Percentiles rank a stretch among this genome's conserved stretches.
These are phyloP conservation scores for Sporopachydermia quercuum DNA, from an alignment of 805 yeast species.

Conservation along the genomic window DNA sequence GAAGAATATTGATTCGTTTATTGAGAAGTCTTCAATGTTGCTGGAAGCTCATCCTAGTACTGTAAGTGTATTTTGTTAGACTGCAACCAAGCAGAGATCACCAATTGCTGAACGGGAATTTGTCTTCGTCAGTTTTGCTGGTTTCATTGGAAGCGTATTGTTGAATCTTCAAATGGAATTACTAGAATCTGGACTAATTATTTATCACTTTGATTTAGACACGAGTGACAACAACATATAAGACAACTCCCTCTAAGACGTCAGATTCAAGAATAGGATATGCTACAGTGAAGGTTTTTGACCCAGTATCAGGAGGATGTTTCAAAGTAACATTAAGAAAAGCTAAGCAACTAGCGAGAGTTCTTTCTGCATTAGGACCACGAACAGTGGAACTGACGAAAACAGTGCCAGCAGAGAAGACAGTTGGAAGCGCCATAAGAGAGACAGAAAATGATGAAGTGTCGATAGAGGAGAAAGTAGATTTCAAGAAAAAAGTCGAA, in stretches of 20 bases:
- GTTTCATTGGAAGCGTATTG: background rate
- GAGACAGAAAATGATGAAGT: background rate
- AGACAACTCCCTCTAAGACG: conserved; percentile 14
- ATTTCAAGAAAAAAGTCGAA: background rate
- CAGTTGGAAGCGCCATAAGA: background rate
- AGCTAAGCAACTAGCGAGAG: conserved; percentile 57
- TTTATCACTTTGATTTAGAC: too few species aligned
- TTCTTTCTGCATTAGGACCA: conserved; percentile 64
- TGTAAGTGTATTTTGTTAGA: conserved; percentile 10
- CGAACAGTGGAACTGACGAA: conserved; percentile 32
- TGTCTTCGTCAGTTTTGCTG: too few species aligned
- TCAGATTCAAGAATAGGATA: conserved; percentile 18
- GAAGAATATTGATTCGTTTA: conserved; percentile 24
- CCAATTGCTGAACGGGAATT: too few species aligned
- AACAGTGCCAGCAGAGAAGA: conserved; percentile 4
- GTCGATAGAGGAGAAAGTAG: background rate
- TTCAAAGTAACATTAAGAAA: conserved; percentile 44
- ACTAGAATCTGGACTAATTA: conserved; percentile 9
- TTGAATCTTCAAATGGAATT: conserved; percentile 10
- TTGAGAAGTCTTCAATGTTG: conserved; percentile 25
- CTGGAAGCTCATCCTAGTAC: conserved; percentile 28
- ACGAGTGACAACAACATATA: conserved; percentile 19
- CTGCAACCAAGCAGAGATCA: too few species aligned
- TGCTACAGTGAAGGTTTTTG: conserved; percentile 45
- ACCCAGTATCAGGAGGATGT: conserved; percentile 48